These are phyloP conservation scores for Lotus japonicus DNA, from an alignment of 306 rosid species.

Conservation along the genomic window DNA sequence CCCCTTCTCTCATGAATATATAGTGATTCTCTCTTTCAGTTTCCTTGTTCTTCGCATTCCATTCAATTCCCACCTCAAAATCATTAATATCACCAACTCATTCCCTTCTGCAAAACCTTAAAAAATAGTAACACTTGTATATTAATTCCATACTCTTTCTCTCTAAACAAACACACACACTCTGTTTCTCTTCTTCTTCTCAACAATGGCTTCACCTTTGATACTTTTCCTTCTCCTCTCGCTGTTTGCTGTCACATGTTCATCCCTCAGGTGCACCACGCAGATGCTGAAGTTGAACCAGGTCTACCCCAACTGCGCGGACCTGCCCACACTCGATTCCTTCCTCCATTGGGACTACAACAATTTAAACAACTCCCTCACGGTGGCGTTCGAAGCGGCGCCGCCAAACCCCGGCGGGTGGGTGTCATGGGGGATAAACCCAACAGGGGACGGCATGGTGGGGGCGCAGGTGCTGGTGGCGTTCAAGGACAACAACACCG, in stretches of 20 bases:
- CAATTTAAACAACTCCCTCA: conserved; percentile 44
- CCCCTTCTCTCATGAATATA: not conserved
- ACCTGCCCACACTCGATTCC: conserved; percentile 51
- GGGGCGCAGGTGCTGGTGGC: conserved; percentile 59
- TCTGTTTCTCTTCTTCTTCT: too few species aligned
- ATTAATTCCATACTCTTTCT: not conserved
- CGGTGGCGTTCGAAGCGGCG: conserved; percentile 50
- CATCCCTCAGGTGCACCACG: conserved; percentile 47
- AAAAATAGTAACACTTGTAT: not conserved
- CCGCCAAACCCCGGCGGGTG: conserved; percentile 41
- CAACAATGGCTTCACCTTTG: conserved; percentile 30
- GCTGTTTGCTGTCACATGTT: not conserved
- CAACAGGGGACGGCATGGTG: conserved; percentile 40
- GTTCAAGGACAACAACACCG: conserved; percentile 3
- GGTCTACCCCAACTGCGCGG: conserved; percentile 37
- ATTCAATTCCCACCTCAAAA: not conserved
- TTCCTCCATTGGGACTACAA: conserved; percentile 60
- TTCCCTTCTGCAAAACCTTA: not conserved
- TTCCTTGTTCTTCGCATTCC: not conserved
- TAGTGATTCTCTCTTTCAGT: not conserved
- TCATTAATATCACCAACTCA: conserved; percentile 13
- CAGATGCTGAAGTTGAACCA: conserved; percentile 35
- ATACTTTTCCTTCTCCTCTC: conserved; percentile 9
- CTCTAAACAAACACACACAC: not conserved
- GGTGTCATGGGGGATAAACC: conserved; percentile 78